Evolutionary conservation across 2,329 filamentous ascomycete genomes (phyloP).

Genomic region (Microsporum audouinii): DNA sequence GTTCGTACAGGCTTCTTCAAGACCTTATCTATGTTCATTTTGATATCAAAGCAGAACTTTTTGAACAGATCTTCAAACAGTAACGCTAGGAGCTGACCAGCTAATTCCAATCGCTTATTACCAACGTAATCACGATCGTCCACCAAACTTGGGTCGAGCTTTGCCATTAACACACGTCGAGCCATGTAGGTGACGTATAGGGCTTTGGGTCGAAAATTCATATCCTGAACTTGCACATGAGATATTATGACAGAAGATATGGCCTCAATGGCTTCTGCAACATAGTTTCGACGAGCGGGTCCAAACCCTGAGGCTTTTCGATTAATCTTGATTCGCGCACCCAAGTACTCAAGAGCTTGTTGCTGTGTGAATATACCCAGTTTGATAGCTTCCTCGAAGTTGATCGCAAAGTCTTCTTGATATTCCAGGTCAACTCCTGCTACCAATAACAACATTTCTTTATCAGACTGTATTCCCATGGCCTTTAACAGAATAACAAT

Average conservation of each 20-base stretch:
- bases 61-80: slow-evolving; percentile 98
- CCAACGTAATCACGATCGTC: slow-evolving; percentile 97
- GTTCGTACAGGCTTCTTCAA: slow-evolving; percentile 87
- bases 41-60: slow-evolving; percentile 78
- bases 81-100: slow-evolving; percentile 83
- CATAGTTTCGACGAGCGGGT: slow-evolving; percentile 60
- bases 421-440: slow-evolving; percentile 78
- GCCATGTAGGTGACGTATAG: slow-evolving; percentile 97
- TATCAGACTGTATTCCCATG: slow-evolving; percentile 84
- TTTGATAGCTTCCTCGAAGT: slow-evolving; percentile 84
- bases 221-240: slow-evolving; percentile 79
- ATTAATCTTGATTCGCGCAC: slow-evolving; percentile 76
- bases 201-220: slow-evolving; percentile 95
- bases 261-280: slow-evolving; percentile 86
- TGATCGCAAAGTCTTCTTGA: slow-evolving; percentile 89
- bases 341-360: slow-evolving; percentile 88
- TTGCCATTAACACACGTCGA: slow-evolving; percentile 86
- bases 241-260: slow-evolving; percentile 87
- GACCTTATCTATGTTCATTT: slow-evolving; percentile 88
- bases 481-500: slow-evolving; percentile 90
- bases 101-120: slow-evolving; percentile 90
- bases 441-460: slow-evolving; percentile 85
- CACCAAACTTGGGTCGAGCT: slow-evolving; percentile 76
- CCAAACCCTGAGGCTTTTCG: slow-evolving; percentile 45
- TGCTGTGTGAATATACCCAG: slow-evolving; percentile 83